Evolutionary conservation across 108 stramenopile genomes (phyloP).

Genomic region (Aureococcus anophagefferens): DNA sequence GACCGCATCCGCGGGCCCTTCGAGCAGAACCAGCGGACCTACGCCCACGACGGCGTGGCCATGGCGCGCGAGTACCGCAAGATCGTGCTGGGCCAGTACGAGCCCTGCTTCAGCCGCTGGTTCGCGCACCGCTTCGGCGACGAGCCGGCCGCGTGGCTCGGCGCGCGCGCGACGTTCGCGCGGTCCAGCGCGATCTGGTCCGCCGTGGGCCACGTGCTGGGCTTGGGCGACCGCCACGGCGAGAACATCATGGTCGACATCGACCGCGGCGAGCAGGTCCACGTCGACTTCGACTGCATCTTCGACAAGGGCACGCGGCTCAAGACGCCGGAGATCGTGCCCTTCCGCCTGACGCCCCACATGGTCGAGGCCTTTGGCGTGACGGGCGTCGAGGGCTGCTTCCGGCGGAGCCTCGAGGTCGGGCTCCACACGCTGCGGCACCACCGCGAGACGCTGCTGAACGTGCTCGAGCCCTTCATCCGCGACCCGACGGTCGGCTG

Average conservation of each 20-base stretch:
- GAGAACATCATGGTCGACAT: slow-evolving; percentile 97
- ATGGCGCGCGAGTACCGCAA: background rate
- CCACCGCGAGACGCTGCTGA: slow-evolving; percentile 81
- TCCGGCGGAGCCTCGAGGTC: slow-evolving; percentile 59
- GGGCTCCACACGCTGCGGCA: slow-evolving; percentile 74
- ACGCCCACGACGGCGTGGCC: background rate
- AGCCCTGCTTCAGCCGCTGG: background rate
- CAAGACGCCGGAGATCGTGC: slow-evolving; percentile 86
- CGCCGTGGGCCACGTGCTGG: slow-evolving; percentile 92
- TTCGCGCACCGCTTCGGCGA: slow-evolving; percentile 32
- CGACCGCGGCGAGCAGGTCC: slow-evolving; percentile 80
- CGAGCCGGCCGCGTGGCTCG: slow-evolving; percentile 91
- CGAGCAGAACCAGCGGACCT: background rate
- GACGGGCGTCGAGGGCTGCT: slow-evolving; percentile 76
- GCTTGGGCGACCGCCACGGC: slow-evolving; percentile 92
- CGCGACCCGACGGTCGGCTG: slow-evolving; percentile 38
- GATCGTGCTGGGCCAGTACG: background rate
- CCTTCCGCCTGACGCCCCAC: slow-evolving; percentile 93
- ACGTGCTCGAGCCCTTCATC: slow-evolving; percentile 92
- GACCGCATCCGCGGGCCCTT: background rate
- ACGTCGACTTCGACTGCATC: slow-evolving; percentile 96
- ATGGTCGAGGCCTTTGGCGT: slow-evolving; percentile 95
- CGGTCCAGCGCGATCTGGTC: slow-evolving; percentile 81
- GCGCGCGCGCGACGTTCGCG: slow-evolving; percentile 83
- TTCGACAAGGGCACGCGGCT: slow-evolving; percentile 95